These are phyloP conservation scores for Penicillium tannophilum DNA, from an alignment of 495 filamentous ascomycete species.

Conservation along the genomic window DNA sequence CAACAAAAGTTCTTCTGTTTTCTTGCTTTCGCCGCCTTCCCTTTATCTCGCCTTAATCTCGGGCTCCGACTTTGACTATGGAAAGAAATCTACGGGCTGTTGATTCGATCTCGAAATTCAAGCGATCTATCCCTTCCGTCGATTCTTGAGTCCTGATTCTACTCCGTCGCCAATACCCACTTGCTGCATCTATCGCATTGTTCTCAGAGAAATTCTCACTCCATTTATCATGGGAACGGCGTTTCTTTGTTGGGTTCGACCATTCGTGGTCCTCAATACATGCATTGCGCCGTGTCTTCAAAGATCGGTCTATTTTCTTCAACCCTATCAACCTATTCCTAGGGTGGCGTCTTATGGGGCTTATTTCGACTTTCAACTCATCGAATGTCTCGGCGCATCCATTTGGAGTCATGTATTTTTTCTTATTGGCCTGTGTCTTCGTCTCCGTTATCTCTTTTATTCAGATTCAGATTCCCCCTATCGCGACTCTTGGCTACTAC, in stretches of 20 bases:
- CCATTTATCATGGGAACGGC: slow-evolving; percentile 21
- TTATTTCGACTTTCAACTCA: slow-evolving; percentile 5
- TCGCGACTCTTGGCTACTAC: slow-evolving; percentile 29
- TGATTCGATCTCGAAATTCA: not conserved
- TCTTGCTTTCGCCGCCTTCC: slow-evolving; percentile 9
- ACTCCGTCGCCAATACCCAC: slow-evolving; percentile 19
- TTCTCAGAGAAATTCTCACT: slow-evolving; percentile 14
- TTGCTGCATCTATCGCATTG: not conserved
- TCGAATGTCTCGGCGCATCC: slow-evolving; percentile 19
- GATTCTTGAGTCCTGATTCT: not conserved
- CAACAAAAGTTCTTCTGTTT: slow-evolving; percentile 30
- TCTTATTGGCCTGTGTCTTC: not conserved
- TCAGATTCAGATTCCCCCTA: slow-evolving; percentile 27
- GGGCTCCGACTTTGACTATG: slow-evolving; percentile 4
- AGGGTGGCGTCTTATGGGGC: slow-evolving; percentile 21
- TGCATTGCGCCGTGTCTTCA: slow-evolving; percentile 21
- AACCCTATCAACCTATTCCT: slow-evolving; percentile 6
- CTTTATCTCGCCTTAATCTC: slow-evolving; percentile 14
- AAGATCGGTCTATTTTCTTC: slow-evolving; percentile 16
- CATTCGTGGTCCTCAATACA: slow-evolving; percentile 9
- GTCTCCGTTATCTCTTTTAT: slow-evolving; percentile 9
- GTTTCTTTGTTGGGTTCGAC: slow-evolving; percentile 12
- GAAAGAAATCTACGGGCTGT: slow-evolving; percentile 2
- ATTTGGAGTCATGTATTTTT: slow-evolving; percentile 22
- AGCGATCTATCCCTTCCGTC: not conserved